These are phyloP conservation scores for Astrothelium macrocarpum DNA, from an alignment of 495 filamentous ascomycete species.

Conservation along the genomic window DNA sequence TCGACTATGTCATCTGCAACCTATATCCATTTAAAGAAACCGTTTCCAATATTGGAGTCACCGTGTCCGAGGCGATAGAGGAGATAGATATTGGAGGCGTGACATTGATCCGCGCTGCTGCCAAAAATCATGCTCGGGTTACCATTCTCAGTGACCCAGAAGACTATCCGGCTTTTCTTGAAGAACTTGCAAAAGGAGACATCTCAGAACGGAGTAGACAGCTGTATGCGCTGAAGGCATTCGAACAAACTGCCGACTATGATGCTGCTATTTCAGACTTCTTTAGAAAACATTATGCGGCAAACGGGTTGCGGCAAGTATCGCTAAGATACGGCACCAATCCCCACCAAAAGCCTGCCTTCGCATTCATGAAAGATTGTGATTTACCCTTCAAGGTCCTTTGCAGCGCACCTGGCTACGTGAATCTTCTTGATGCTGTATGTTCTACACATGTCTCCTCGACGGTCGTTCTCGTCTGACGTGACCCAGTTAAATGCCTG, in stretches of 20 bases:
- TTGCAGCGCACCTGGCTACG: slow-evolving; percentile 85
- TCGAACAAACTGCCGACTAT: slow-evolving; percentile 97
- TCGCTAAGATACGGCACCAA: slow-evolving; percentile 90
- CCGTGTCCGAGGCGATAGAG: slow-evolving; percentile 89
- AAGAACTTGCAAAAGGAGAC: slow-evolving; percentile 76
- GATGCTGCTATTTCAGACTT: slow-evolving; percentile 89
- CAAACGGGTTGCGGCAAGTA: slow-evolving; percentile 70
- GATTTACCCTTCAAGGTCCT: slow-evolving; percentile 92
- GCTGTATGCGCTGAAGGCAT: slow-evolving; percentile 87
- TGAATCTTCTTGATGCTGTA: slow-evolving; percentile 83
- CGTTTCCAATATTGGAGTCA: slow-evolving; percentile 91
- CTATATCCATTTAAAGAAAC: slow-evolving; percentile 98
- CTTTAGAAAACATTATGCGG: slow-evolving; percentile 93
- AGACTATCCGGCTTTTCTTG: slow-evolving; percentile 89
- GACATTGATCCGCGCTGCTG: slow-evolving; percentile 88
- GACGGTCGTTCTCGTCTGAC: not conserved
- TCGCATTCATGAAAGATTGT: slow-evolving; percentile 62
- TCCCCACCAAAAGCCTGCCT: slow-evolving; percentile 93
- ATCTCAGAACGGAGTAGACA: slow-evolving; percentile 74
- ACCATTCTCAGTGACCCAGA: slow-evolving; percentile 88
- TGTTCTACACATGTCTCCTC: not conserved
- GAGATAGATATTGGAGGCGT: slow-evolving; percentile 98
- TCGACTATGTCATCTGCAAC: slow-evolving; percentile 98
- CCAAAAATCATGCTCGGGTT: slow-evolving; percentile 93
- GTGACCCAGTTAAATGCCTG: slow-evolving; percentile 67